Conservation (phyloP, 2,329 filamentous ascomycete species). For the Aureobasidium melanogenum region DNA sequence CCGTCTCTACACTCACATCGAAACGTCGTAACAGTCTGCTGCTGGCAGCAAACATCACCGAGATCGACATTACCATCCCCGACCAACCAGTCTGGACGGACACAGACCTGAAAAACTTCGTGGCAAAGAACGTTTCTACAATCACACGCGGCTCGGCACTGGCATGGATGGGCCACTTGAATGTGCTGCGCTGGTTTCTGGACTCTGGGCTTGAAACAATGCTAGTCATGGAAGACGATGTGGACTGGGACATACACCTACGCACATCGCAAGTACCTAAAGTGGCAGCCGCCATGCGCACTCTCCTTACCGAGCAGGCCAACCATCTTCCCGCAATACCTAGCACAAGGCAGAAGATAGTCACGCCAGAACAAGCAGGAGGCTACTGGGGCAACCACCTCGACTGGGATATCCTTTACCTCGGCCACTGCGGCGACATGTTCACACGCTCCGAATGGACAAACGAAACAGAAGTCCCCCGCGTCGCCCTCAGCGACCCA, state of each 20-base stretch:
- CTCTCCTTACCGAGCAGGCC: conserved; percentile 17
- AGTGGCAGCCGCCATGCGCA: conserved; percentile 32
- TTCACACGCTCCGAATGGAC: conserved; percentile 22
- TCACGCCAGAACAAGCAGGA: neutral
- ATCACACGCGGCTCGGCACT: conserved; percentile 29
- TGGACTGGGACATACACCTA: conserved; percentile 38
- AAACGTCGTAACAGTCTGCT: conserved; percentile 27
- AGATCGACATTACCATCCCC: conserved; percentile 30
- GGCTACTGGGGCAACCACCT: conserved; percentile 31
- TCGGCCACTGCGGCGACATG: conserved; percentile 35
- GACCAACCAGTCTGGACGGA: conserved; percentile 30
- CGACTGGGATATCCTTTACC: conserved; percentile 32
- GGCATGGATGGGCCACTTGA: conserved; percentile 34
- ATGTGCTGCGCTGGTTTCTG: conserved; percentile 33
- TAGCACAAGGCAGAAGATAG: neutral
- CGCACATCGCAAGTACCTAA: conserved; percentile 34
- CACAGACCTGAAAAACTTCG: conserved; percentile 24
- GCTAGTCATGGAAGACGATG: conserved; percentile 38
- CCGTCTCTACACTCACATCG: conserved; percentile 29
- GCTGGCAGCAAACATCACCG: conserved; percentile 30
- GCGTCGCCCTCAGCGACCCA: conserved; percentile 26
- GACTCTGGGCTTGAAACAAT: conserved; percentile 32
- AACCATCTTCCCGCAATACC: too few species aligned
- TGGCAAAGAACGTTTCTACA: conserved; percentile 20
- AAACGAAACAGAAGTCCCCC: conserved; percentile 22